Conservation (phyloP, 305 asterid species). For the Euphrasia arctica region DNA sequence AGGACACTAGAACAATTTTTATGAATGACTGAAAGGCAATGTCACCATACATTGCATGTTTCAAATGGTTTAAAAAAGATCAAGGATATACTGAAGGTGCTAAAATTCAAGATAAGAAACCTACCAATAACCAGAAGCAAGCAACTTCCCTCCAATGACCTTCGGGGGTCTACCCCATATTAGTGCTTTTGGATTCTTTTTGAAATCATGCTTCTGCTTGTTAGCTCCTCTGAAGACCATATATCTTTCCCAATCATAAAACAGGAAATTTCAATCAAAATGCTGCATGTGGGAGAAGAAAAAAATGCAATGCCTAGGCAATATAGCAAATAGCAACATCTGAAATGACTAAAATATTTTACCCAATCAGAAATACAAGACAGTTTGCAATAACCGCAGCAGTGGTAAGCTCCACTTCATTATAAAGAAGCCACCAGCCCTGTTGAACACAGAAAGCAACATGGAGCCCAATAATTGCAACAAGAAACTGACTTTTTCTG, state of each 20-base stretch:
- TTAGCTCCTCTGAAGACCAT: conserved; percentile 93
- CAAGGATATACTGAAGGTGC: not conserved
- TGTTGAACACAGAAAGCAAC: conserved; percentile 33
- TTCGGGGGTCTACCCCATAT: conserved; percentile 94
- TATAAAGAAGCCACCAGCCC: conserved; percentile 98
- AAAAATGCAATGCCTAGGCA: conserved; percentile 7
- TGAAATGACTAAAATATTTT: conserved; percentile 23
- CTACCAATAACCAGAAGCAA: conserved; percentile 97
- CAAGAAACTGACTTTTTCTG: conserved; percentile 9
- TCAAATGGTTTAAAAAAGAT: conserved; percentile 17
- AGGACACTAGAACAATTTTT: too few species aligned
- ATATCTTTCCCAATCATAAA: conserved; percentile 54
- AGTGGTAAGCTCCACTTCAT: conserved; percentile 72
- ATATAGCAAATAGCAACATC: conserved; percentile 15
- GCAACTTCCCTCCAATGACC: conserved; percentile 93
- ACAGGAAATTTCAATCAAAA: conserved; percentile 25
- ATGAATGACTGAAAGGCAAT: conserved; percentile 11
- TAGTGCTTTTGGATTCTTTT: conserved; percentile 78
- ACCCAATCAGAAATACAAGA: conserved; percentile 79
- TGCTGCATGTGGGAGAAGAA: conserved; percentile 8
- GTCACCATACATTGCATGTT: not conserved
- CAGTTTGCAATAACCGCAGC: conserved; percentile 77
- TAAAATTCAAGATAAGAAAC: conserved; percentile 22
- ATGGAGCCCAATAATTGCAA: conserved; percentile 20
- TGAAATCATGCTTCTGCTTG: conserved; percentile 87